Conservation (phyloP, 164 flowering plant genomes). For the Amborella trichopoda region DNA sequence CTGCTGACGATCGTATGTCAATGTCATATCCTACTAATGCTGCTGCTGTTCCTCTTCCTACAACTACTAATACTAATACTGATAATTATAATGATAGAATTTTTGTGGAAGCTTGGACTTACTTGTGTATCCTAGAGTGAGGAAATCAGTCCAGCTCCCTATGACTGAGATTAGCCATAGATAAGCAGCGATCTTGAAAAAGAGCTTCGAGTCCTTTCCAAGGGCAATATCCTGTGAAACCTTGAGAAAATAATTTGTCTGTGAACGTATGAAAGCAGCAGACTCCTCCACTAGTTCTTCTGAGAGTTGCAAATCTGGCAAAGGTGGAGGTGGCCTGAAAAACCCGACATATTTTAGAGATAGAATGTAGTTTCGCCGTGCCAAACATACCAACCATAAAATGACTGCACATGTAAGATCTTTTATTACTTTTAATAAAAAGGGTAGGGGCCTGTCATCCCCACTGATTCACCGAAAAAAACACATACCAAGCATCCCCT, state of each 20-base stretch:
- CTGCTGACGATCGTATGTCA: no score
- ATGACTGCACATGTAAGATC: no score
- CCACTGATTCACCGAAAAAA: no score
- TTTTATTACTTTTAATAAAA: no score
- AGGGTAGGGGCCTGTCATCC: no score
- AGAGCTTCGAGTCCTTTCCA: conserved; percentile 62
- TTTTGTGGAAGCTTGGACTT: conserved; percentile 31
- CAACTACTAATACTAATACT: no score
- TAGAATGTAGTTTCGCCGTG: no score
- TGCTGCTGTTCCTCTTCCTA: no score
- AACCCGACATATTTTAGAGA: neutral
- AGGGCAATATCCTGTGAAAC: conserved; percentile 55
- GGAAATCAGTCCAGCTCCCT: conserved; percentile 63
- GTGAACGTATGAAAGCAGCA: conserved; percentile 31
- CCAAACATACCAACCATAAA: no score
- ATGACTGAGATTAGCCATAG: conserved; percentile 49
- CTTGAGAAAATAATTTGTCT: conserved; percentile 37
- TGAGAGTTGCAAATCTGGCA: conserved; percentile 60
- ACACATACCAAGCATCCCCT: no score
- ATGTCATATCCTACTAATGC: no score
- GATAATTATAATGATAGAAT: no score
- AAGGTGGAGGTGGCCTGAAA: conserved; percentile 85
- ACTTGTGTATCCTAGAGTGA: conserved; percentile 61
- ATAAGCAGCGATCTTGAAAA: conserved; percentile 41
- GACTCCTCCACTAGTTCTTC: conserved; percentile 53